Evolutionary conservation across 768 basidiomycete species (phyloP), one percentile per base, ranked within the genome.

Genomic region (Podaxis rugospora): DNA sequence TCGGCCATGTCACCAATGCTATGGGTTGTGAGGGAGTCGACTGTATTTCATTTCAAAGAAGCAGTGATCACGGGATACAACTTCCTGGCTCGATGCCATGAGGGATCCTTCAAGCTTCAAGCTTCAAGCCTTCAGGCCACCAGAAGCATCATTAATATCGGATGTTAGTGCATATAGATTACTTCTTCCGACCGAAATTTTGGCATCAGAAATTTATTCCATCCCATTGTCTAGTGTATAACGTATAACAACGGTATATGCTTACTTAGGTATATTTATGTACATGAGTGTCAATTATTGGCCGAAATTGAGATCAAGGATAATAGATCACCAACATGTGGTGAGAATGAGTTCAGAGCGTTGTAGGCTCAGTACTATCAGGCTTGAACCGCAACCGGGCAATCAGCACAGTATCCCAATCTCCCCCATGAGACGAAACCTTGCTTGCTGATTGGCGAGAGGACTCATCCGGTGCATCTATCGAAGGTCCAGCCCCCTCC

Each of bases 331-430:
- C 11, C 35, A 36, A 44, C 6, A 37, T 13, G 3, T 23, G 6
- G 14, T 10, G 9, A n/a, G 11, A 54, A 54, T 32, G 14, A 3
- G 14, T 40, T 60, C 46, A 61, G n/a, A 61, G 59, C 3, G 57
- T 51, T 27, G 85, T 90, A 1, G 89, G 86, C 47, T 83, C 83
- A 3, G 74, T 61, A 28, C 73, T 73, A 63, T 90, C 89, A 1
- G 83, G 80, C 62, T 83, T 86, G 74, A 90, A 91, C 32, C 87
- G 76, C 54, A 92, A 70, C 10, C 85, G 76, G 10, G 88, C 83
- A 25, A 92, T 68, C 21, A 90, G 74, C 13, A 92, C 78, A 2
- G 86, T 79, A 62, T 88, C 80, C 83, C 80, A 85, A 4, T 69
- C 68, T 4, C 65, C 70, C 57, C 76, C 76, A 10, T 68, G 67